These are phyloP conservation scores for Colletotrichum sp. DNA, from an alignment of 2,329 filamentous ascomycete species.

Conservation along the genomic window DNA sequence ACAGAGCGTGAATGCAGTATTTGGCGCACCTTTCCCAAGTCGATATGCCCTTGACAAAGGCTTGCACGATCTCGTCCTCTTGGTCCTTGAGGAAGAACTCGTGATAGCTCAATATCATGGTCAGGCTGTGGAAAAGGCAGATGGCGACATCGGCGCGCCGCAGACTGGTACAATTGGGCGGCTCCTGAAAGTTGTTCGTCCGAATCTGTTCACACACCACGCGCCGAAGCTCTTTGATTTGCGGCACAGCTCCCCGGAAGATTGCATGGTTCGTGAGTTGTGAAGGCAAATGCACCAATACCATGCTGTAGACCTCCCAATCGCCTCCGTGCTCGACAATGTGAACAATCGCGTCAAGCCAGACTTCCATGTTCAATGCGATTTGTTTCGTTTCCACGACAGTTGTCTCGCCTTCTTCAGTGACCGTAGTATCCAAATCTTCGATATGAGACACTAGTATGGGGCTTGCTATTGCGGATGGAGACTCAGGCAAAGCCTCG, in stretches of 20 bases:
- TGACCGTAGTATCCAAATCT: constrained; percentile 20
- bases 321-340: constrained; percentile 74
- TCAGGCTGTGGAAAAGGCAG: constrained; percentile 85
- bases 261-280: constrained; percentile 91
- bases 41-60: constrained; percentile 85
- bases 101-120: constrained; percentile 90
- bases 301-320: constrained; percentile 93
- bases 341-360: constrained; percentile 79
- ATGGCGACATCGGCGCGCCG: constrained; percentile 89
- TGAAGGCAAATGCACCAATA: constrained; percentile 83
- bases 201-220: constrained; percentile 85
- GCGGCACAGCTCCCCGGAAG: constrained; percentile 74
- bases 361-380: constrained; percentile 65
- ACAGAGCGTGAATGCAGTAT: constrained; percentile 91
- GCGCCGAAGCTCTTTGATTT: constrained; percentile 77
- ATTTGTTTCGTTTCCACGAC: constrained; percentile 34
- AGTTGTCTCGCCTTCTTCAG: neutral
- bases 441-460: constrained; percentile 50
- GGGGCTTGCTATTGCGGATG: constrained; percentile 51
- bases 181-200: constrained; percentile 78
- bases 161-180: constrained; percentile 77
- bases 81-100: constrained; percentile 82
- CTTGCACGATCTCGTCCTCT: constrained; percentile 86
- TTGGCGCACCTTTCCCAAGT: constrained; percentile 87
- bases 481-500: constrained; percentile 56